Conservation (phyloP, 352 stramenopile genomes). For the Phytophthora pluvialis region DNA sequence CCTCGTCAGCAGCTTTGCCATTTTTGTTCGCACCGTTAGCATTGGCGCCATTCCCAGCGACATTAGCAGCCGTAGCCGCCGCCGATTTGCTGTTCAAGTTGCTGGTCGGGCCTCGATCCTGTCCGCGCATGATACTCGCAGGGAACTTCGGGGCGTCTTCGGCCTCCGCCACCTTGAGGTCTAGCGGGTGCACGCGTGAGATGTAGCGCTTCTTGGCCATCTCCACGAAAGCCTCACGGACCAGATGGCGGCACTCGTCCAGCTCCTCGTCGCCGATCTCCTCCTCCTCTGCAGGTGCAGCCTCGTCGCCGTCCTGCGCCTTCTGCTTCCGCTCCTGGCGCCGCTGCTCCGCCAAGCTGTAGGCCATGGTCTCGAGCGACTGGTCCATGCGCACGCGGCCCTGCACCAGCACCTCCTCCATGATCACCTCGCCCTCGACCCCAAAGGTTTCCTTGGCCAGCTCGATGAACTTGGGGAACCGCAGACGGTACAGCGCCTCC, state of each 20-base stretch:
- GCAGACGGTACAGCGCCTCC: slow-evolving; percentile 82
- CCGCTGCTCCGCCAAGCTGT: slow-evolving; percentile 71
- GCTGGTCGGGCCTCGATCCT: slow-evolving; percentile 38
- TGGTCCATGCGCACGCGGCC: slow-evolving; percentile 87
- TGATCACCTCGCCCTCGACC: slow-evolving; percentile 83
- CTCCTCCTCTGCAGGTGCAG: slow-evolving; percentile 34
- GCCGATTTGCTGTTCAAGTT: slow-evolving; percentile 24
- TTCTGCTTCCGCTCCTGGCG: slow-evolving; percentile 45
- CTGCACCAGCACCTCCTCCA: slow-evolving; percentile 89
- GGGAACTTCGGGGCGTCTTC: slow-evolving; percentile 70
- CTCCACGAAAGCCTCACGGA: slow-evolving; percentile 80
- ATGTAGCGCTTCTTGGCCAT: slow-evolving; percentile 92
- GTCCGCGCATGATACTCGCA: slow-evolving; percentile 63
- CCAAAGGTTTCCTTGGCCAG: slow-evolving; percentile 79
- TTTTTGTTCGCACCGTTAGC: slow-evolving; percentile 17
- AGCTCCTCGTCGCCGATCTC: slow-evolving; percentile 81
- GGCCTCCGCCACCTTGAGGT: slow-evolving; percentile 71
- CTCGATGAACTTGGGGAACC: slow-evolving; percentile 88
- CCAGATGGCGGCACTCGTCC: slow-evolving; percentile 59
- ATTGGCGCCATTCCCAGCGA: slow-evolving; percentile 18
- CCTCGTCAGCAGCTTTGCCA: slow-evolving; percentile 40
- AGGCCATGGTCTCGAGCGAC: slow-evolving; percentile 85
- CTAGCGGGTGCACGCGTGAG: slow-evolving; percentile 81
- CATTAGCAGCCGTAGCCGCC: slow-evolving; percentile 19
- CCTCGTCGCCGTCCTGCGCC: slow-evolving; percentile 19